Base-by-base conservation (phyloP, 2,329 filamentous ascomycete genomes). In the Fusarium succisae region DNA sequence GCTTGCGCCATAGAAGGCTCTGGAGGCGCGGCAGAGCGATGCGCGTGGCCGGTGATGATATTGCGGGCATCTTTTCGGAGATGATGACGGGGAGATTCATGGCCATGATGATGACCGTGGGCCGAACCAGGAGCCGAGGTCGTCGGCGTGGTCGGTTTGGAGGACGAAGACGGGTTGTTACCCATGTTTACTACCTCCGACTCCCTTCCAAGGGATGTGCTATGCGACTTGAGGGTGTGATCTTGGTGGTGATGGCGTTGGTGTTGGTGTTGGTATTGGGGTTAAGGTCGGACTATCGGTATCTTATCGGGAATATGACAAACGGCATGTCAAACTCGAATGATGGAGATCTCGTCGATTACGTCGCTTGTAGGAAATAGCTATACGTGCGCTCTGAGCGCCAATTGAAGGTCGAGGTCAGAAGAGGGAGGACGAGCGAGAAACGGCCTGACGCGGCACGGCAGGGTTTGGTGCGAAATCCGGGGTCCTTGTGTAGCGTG, bases 1-100 rank as follows among this genome's bases (percentile, higher is more conserved):
- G 89, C 90, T 81, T 90, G 89, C 73, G 89, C 87, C 71, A 90
- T 86, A 57, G 90, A 91, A 60, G 88, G 86, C 82, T 91, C 90
- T 67, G 90, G 90, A 55, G 89, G 89, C 63, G 88, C 90, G 76
- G 87, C 87, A 67, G 86, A 87, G 73, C 88, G 86, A 75, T 89
- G 87, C 68, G 86, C 84, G 74, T 89, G 88, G 73, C 88, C 86
- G 68, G 88, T 85, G 78, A 89, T 87, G 78, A 88, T 87, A 78
- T 88, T 87, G 81, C 81, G 80, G 41, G 78, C 76, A 72, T 82
- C 81, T 60, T 85, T 83, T 69, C 80, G 80, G 70, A 79, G 69
- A 65, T 75, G 80, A 69, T 77, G 79, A 70, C 78, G 76, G 63
- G 80, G 73, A 54, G 78, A 78, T 41, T 81, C 79, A 48, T 75